These are phyloP conservation scores for Isoetes taiwanensis DNA, from an alignment of 75 land plant genomes.

Conservation along the genomic window DNA sequence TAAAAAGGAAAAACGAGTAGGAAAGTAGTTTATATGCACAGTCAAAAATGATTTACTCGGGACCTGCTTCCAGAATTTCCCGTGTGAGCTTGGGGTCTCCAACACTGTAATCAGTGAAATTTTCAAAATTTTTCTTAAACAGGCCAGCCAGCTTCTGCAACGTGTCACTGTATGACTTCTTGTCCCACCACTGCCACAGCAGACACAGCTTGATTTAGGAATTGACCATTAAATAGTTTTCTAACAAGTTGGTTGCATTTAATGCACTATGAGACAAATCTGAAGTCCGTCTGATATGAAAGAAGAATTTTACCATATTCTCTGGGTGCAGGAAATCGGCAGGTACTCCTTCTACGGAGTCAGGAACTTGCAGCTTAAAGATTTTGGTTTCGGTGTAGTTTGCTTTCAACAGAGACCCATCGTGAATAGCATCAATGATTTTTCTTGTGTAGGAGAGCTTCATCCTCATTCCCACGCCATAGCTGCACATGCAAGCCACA, in stretches of 20 bases:
- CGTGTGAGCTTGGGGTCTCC: conserved; percentile 54
- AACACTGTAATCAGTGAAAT: conserved; percentile 42
- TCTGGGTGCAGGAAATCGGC: conserved; percentile 66
- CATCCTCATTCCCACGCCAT: conserved; percentile 73
- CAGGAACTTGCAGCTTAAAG: conserved; percentile 80
- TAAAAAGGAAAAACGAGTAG: too few species aligned
- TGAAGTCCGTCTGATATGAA: too few species aligned
- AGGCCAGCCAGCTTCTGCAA: conserved; percentile 57
- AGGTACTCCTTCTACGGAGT: conserved; percentile 64
- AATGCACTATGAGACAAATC: too few species aligned
- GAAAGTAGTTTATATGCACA: too few species aligned
- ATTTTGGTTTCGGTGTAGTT: conserved; percentile 51
- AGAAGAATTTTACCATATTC: conserved; percentile 36
- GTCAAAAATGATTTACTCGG: too few species aligned
- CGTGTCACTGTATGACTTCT: conserved; percentile 39
- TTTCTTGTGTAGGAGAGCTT: conserved; percentile 66
- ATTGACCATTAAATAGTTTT: too few species aligned
- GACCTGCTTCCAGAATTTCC: conserved; percentile 69
- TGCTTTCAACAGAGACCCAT: conserved; percentile 59
- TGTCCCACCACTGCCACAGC: conserved; percentile 62
- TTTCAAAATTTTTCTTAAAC: conserved; percentile 72
- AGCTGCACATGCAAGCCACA: conserved; percentile 26
- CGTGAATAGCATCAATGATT: conserved; percentile 91
- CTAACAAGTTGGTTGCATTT: too few species aligned
- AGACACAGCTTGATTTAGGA: too few species aligned